Conservation (phyloP, 805 yeast species). For the Wickerhamomyces canadensis region DNA sequence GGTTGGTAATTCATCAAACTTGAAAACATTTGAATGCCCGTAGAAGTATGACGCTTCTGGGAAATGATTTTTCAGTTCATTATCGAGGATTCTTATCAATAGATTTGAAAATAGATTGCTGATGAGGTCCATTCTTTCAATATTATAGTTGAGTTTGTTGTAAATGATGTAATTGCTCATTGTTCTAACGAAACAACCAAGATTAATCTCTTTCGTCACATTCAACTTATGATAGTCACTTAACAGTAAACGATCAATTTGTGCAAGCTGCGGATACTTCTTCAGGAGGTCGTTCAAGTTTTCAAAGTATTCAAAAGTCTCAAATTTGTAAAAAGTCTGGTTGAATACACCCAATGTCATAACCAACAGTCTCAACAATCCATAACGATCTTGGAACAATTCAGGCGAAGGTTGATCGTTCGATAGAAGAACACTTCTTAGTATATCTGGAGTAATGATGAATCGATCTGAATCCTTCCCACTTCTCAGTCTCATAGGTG, state of each 20-base stretch:
- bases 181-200: constrained; percentile 7
- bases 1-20: neutral
- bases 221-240: constrained; percentile 2
- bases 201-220: neutral
- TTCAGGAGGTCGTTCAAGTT: constrained; percentile 1
- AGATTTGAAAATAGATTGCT: constrained; percentile 5
- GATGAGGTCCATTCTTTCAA: neutral
- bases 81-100: constrained; percentile 6
- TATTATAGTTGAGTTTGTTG: neutral
- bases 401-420: constrained; percentile 3
- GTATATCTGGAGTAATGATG: constrained; percentile 6
- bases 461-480: no score
- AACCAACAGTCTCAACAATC: constrained; percentile 2
- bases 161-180: constrained; percentile 1
- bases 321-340: neutral
- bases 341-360: neutral
- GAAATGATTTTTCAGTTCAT: constrained; percentile 6
- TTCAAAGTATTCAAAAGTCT: neutral
- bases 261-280: neutral
- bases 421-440: constrained; percentile 8
- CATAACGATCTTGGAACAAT: constrained; percentile 3
- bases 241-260: constrained; percentile 1
- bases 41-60: constrained; percentile 5
- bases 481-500: no score
- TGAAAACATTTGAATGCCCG: constrained; percentile 3